Evolutionary conservation across 371 early-diverging fungal species (phyloP).

Genomic region (Mucor saturninus): DNA sequence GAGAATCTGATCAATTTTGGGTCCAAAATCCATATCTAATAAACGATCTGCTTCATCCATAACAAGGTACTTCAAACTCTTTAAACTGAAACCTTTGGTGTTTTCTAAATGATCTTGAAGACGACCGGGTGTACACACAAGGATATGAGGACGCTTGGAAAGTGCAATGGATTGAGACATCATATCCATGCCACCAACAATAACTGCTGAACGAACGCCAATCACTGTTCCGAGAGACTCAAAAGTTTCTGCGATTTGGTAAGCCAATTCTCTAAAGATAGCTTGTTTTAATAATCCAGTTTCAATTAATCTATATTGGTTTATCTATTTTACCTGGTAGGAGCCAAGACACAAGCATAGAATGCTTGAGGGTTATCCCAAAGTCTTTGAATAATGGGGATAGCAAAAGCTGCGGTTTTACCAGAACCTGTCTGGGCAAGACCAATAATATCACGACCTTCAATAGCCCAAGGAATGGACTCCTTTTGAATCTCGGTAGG

Average conservation of each 20-base stretch:
- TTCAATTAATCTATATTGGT: neutral
- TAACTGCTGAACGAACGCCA: constrained; percentile 91
- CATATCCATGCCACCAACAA: constrained; percentile 99
- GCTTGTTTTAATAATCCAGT: neutral
- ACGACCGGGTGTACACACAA: constrained; percentile 98
- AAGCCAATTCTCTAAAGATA: constrained; percentile 85
- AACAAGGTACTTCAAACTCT: constrained; percentile 88
- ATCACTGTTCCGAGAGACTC: constrained; percentile 91
- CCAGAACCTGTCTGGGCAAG: constrained; percentile 96
- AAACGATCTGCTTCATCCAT: constrained; percentile 99
- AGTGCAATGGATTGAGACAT: constrained; percentile 93
- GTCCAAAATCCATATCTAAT: constrained; percentile 96
- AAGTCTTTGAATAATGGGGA: constrained; percentile 94
- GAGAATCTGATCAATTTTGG: constrained; percentile 94
- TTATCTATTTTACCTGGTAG: constrained; percentile 79
- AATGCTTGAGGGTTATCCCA: constrained; percentile 90
- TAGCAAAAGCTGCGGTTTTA: constrained; percentile 95
- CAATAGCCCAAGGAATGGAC: constrained; percentile 88
- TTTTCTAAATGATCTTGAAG: constrained; percentile 97
- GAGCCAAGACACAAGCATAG: constrained; percentile 96
- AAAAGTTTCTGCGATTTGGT: constrained; percentile 94
- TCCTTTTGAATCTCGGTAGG: constrained; percentile 95
- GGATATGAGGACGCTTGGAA: constrained; percentile 93
- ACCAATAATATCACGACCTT: constrained; percentile 94
- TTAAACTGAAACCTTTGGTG: constrained; percentile 94